Base-by-base conservation (phyloP, 2,329 filamentous ascomycete species). In the Escovopsis weberi region DNA sequence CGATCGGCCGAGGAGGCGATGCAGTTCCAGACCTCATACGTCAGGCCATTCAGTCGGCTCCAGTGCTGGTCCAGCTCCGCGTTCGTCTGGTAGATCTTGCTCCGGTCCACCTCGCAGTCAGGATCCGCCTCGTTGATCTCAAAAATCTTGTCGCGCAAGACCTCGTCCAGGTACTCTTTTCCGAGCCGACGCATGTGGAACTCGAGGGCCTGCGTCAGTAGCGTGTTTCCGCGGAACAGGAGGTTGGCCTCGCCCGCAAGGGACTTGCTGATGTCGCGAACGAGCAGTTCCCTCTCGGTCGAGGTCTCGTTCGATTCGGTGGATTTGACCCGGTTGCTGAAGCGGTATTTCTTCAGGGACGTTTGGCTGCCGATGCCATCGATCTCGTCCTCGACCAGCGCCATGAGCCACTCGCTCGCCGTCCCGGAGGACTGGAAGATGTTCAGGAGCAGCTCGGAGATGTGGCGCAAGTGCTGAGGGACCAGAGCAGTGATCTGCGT, bases 61-160 rank as follows among this genome's bases (percentile, higher is more conserved):
- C 89, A 95, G 53, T 94, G 91, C 46, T 82, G 78, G 34, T 85
- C 75, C 2, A 94, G 63, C 51, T 94, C 86, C 26, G 87, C 79
- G 8, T 61, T 60, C 19, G 61, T 57, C 18, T 62, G 52, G 1
- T 53, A 48, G 30, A 94, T 69, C 45, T 82, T 80, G 60, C 85
- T 86, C 1, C 91, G 89, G 55, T 98, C 91, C 8, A 98, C 88
- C 59, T 98, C 91, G 59, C 89, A 96, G 53, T 95, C 84, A 0
- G 83, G 82, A 55, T 96, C 87, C 48, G 82, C 77, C 51, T 89
- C 82, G 54, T 94, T 91, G 57, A 98, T 94, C 55, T 94, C 85
- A 45, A 74, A 71, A 37, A 98, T 74, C 60, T 88, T 91, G 41
- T 87, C 81, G n/a, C 78, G 78, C 34, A 98, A 69, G 0, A 85